Percentiles rank a stretch among this genome's conserved stretches.
Conservation (phyloP, 2,329 filamentous ascomycete species). For the Onygenales sp. region DNA sequence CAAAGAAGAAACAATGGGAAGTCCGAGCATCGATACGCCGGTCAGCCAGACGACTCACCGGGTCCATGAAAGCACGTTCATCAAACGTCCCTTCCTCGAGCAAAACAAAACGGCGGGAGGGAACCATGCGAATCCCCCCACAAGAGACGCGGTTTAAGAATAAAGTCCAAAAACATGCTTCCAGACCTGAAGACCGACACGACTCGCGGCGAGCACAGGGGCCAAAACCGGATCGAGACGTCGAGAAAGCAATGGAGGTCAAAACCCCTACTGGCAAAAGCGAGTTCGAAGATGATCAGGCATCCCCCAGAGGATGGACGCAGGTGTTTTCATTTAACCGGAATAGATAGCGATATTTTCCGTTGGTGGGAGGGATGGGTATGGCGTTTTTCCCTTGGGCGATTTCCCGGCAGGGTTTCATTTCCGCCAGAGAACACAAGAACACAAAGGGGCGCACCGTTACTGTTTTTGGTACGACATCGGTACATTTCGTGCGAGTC, state of each 20-base stretch:
- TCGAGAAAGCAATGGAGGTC: slow-evolving; percentile 1
- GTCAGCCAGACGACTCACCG: slow-evolving; percentile 44
- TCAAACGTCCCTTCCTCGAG: background rate
- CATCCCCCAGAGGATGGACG: background rate
- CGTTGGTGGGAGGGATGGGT: background rate
- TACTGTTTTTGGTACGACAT: no score
- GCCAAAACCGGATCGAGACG: background rate
- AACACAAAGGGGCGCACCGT: no score
- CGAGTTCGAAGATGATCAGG: background rate
- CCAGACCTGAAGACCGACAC: background rate
- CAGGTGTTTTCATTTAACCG: background rate
- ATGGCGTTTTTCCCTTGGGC: no score
- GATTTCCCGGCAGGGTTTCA: no score
- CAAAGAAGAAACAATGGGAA: slow-evolving; percentile 79
- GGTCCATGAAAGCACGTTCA: slow-evolving; percentile 7
- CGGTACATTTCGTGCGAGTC: no score
- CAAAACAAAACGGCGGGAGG: background rate
- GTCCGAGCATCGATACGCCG: slow-evolving; percentile 61
- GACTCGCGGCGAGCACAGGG: background rate
- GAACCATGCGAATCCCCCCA: background rate
- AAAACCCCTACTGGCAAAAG: slow-evolving; percentile 1
- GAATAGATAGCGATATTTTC: background rate
- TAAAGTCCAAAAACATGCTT: background rate
- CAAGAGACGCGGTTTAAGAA: background rate
- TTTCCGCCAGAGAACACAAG: no score